phyloP scores from a whole-genome alignment of 2,329 filamentous ascomycete genomes.

The Pseudogymnoascus sp. region DNA sequence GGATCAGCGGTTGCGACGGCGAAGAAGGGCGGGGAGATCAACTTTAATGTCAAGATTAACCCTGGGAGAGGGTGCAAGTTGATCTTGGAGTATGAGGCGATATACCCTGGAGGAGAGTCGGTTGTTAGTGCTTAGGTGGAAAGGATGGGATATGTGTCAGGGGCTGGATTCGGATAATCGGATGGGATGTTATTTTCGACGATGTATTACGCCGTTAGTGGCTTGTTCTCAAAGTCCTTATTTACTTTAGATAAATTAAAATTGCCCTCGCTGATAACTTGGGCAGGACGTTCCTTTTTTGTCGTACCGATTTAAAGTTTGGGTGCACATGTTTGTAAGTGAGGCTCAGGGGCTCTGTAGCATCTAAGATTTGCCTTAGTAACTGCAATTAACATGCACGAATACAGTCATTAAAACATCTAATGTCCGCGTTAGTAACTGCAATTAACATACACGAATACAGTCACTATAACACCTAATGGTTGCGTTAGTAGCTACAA shows the following conservation, averaged over 20 bases:
- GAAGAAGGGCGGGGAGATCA: slow-evolving; percentile 50
- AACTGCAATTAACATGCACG: neutral
- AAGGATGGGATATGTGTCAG: neutral
- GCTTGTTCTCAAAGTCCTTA: neutral
- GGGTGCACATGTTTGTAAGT: neutral
- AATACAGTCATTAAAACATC: neutral
- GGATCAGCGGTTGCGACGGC: slow-evolving; percentile 47
- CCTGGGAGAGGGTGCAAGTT: slow-evolving; percentile 51
- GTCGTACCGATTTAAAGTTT: neutral
- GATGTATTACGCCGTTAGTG: neutral
- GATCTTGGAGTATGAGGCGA: slow-evolving; percentile 54
- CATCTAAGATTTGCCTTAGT: neutral
- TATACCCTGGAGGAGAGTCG: slow-evolving; percentile 44
- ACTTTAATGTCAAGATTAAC: slow-evolving; percentile 52
- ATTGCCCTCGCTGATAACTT: neutral
- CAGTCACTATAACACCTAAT: neutral
- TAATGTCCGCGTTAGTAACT: neutral
- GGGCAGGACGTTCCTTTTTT: neutral
- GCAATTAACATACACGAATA: neutral
- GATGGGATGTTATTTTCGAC: neutral
- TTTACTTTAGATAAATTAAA: neutral
- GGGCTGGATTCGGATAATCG: neutral
- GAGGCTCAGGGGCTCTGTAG: neutral
- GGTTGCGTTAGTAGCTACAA: neutral
- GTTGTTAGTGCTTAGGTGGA: slow-evolving; percentile 24